These are phyloP conservation scores for Blumeria graminis DNA, from an alignment of 2,329 filamentous ascomycete genomes.

Conservation along the genomic window DNA sequence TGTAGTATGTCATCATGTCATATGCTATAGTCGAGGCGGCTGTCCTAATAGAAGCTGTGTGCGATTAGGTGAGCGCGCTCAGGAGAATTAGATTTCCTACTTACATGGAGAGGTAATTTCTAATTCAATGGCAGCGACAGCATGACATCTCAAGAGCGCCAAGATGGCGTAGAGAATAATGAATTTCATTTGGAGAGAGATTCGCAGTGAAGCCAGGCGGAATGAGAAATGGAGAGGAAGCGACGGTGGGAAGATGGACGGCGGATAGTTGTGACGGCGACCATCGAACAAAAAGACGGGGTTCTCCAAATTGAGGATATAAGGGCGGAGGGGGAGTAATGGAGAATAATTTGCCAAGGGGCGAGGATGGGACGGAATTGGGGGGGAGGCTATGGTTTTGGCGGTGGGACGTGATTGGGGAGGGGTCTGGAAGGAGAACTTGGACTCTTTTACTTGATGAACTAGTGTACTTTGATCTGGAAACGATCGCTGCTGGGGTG, in stretches of 20 bases:
- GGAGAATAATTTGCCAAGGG: neutral
- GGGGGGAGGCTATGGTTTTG: neutral
- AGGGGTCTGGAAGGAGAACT: neutral
- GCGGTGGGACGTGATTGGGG: neutral
- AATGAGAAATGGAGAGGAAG: neutral
- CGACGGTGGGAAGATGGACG: neutral
- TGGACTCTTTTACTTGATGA: no score
- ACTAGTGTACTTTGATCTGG: neutral
- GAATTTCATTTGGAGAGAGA: slow-evolving; percentile 3
- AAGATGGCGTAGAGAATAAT: slow-evolving; percentile 7
- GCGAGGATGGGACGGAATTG: neutral
- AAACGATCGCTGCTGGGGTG: neutral
- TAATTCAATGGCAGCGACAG: slow-evolving; percentile 15
- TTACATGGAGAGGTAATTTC: slow-evolving; percentile 11
- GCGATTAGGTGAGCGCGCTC: slow-evolving; percentile 3
- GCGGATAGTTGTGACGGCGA: neutral
- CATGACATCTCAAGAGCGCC: slow-evolving; percentile 7
- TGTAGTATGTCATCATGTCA: slow-evolving; percentile 20
- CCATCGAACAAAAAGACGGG: neutral
- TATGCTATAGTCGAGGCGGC: slow-evolving; percentile 14
- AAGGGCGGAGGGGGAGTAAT: neutral
- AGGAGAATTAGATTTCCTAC: neutral
- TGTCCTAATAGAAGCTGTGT: slow-evolving; percentile 18
- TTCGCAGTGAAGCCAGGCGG: slow-evolving; percentile 6
- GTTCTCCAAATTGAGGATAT: neutral